Conservation (phyloP, 495 filamentous ascomycete species). For the Astrothelium subdiscretum region DNA sequence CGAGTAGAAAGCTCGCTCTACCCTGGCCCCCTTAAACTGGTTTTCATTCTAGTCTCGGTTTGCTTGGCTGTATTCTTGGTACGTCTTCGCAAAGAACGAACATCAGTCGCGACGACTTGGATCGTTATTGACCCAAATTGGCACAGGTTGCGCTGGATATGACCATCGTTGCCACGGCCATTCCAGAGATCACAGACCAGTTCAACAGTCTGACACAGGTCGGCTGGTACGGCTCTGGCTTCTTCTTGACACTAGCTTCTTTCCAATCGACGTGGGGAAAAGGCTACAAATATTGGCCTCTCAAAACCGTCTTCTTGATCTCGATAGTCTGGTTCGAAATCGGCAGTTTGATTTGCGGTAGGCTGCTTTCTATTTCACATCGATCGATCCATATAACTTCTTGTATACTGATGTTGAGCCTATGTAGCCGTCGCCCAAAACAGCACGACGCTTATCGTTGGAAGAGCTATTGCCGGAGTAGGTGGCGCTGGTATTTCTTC, state of each 20-base stretch:
- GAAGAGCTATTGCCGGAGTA: conserved; percentile 18
- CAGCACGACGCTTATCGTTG: conserved; percentile 17
- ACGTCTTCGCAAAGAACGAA: neutral
- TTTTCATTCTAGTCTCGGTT: neutral
- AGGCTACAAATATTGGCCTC: conserved; percentile 20
- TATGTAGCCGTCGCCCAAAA: conserved; percentile 30
- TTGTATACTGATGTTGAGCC: neutral
- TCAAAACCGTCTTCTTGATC: conserved; percentile 18
- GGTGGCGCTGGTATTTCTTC: conserved; percentile 20
- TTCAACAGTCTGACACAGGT: conserved; percentile 18
- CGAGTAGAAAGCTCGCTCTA: neutral
- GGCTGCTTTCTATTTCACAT: neutral
- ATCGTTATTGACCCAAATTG: neutral
- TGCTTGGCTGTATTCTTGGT: neutral
- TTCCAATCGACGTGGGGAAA: conserved; percentile 23
- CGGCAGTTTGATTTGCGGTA: conserved; percentile 22
- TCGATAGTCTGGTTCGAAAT: conserved; percentile 23
- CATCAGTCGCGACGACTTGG: too few species aligned
- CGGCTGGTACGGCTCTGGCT: conserved; percentile 22
- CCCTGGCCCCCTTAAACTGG: neutral
- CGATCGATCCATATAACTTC: neutral
- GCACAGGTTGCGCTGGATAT: neutral
- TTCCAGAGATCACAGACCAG: conserved; percentile 17
- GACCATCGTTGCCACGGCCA: conserved; percentile 19
- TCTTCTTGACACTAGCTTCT: conserved; percentile 19